Evolutionary conservation across 495 filamentous ascomycete species (phyloP), one percentile per base, ranked within the genome.

Genomic region (Talaromyces nanjingensis): DNA sequence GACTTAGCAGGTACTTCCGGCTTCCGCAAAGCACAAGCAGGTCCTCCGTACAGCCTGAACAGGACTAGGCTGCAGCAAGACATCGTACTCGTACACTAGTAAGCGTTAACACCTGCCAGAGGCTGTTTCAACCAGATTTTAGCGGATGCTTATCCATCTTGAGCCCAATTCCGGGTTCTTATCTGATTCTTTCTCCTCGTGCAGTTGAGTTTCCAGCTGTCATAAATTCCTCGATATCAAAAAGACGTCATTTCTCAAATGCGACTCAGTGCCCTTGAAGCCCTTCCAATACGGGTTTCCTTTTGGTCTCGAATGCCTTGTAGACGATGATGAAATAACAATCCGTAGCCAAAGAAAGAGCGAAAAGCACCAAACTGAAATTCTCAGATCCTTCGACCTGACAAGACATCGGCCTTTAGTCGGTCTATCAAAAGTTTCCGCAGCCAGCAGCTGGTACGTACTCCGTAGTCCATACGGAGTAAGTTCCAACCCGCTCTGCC

Each of bases 401-500:
- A 49, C 45, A 49, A 49, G 45, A 37, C 9, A 37, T 37, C 45
- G 45, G 8, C 16, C 16, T 20, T 49, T n/a, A 20, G n/a, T 20
- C 45, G 45, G 45, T 49, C 45, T 49, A 49, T 49, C 45, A 49
- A 49, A 16, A 16, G 9, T 3, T 42, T 42, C 37, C 45, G 24
- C 18, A 24, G 42, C n/a, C 16, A n/a, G n/a, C 42, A 20, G 45
- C 45, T 49, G 18, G 45, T 53, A n/a, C 45, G 45, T 52, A 53
- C 49, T 53, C 49, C 49, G 49, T 53, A 25, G 9, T 53, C 49
- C 49, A 18, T 53, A 53, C 49, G 49, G 49, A 53, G 49, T 53
- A 37, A 52, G 47, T 52, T 9, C 18, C 24, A 53, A 42, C 14
- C 37, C 37, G 4, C 37, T 42, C 11, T 5, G 4, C 37, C 37